Base-by-base conservation (phyloP, 2,329 filamentous ascomycete species). In the Aphanocladium album region DNA sequence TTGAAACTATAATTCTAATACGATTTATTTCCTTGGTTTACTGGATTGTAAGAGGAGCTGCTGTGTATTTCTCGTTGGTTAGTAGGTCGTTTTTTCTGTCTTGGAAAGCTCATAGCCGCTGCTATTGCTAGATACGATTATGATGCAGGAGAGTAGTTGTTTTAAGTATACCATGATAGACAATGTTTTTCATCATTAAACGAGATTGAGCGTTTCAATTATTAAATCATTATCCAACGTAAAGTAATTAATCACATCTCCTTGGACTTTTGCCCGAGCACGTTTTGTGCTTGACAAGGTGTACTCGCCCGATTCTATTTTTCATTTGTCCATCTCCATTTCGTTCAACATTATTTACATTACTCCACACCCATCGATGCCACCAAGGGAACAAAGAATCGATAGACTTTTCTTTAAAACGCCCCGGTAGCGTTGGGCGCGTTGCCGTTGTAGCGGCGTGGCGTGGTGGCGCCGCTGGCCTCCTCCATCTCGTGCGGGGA, bases 401-500 rank as follows among this genome's bases (percentile, higher is more conserved):
- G 21, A 12, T 47, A 14, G 14, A 19, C 8, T 23, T 9, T 47
- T n/a, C 16, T 14, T 45, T 39, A 56, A 30, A 56, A 56, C 8
- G 54, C 46, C 21, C 21, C 45, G 4, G 30, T 37, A 23, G 45
- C 33, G 45, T 59, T 61, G 45, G 49, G 21, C 25, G 16, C 0
- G 55, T 56, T 19, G 45, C 46, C 19, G 27, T 33, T 33, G 54
- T 17, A 14, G 27, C 16, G 43, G 30, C 46, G 37, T 35, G 45
- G 45, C 30, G 46, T 25, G 39, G 17, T 41, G 45, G 9, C 33
- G n/a, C 39, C 46, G 14, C 33, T 62, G 8, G 54, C 64, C 50
- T 67, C 63, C 49, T 71, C 68, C 57, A 68, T 62, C 25, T 71
- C 66, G n/a, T 56, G 62, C 17, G 43, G 61, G 5, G 21, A 25